Conservation (phyloP, 805 yeast genomes). For the Cyberlindnera maclurae region DNA sequence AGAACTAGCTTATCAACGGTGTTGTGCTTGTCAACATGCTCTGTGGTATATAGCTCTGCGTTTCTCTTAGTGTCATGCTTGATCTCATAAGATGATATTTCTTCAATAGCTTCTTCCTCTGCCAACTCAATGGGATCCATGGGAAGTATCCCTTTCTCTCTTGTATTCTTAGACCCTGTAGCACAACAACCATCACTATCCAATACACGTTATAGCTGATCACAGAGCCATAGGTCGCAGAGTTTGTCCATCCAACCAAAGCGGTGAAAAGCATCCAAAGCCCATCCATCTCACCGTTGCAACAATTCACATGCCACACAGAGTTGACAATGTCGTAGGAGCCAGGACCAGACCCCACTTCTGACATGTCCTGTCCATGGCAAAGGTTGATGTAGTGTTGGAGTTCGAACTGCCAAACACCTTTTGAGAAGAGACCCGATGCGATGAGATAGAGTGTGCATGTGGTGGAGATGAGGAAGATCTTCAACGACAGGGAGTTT, state of each 20-base stretch:
- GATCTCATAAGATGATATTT: constrained; percentile 20
- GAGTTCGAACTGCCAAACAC: constrained; percentile 85
- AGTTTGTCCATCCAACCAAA: constrained; percentile 87
- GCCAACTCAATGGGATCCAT: constrained; percentile 53
- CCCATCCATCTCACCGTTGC: constrained; percentile 89
- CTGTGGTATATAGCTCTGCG: background rate
- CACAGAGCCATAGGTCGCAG: constrained; percentile 88
- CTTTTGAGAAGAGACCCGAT: constrained; percentile 79
- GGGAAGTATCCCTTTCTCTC: constrained; percentile 57
- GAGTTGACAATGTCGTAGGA: constrained; percentile 74
- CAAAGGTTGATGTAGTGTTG: constrained; percentile 69
- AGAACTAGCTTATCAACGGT: background rate
- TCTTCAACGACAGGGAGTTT: constrained; percentile 65
- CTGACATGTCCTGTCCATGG: constrained; percentile 78
- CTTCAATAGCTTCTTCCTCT: constrained; percentile 42
- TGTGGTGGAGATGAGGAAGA: constrained; percentile 67
- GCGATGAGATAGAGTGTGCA: constrained; percentile 79
- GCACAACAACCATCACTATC: constrained; percentile 40
- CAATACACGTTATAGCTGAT: constrained; percentile 67
- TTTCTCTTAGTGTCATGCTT: constrained; percentile 5
- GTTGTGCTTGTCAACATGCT: background rate
- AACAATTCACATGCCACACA: constrained; percentile 93
- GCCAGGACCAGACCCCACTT: constrained; percentile 90
- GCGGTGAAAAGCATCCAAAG: constrained; percentile 90
- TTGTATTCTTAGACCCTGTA: constrained; percentile 41